These are phyloP conservation scores for Talaromyces sp. DNA, from an alignment of 2,329 filamentous ascomycete species.

Conservation along the genomic window DNA sequence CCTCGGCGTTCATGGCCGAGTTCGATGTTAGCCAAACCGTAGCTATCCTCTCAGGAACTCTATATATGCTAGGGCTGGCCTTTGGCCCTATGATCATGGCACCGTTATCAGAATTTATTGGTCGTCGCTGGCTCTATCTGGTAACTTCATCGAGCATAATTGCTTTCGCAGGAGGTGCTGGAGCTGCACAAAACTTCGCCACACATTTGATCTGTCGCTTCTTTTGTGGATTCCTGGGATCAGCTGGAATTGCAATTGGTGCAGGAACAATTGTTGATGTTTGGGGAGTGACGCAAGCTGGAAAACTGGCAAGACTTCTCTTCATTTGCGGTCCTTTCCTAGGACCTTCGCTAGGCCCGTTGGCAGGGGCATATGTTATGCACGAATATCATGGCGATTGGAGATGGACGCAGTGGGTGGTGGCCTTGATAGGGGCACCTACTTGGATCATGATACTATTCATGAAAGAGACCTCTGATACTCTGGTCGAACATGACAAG, in stretches of 20 bases:
- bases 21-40: slow-evolving; percentile 11
- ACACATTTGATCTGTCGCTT: slow-evolving; percentile 24
- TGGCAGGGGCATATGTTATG: slow-evolving; percentile 20
- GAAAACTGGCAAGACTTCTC: slow-evolving; percentile 13
- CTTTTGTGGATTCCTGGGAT: slow-evolving; percentile 25
- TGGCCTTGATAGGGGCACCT: slow-evolving; percentile 59
- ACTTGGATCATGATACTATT: slow-evolving; percentile 60
- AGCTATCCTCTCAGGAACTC: slow-evolving; percentile 10
- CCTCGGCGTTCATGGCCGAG: slow-evolving; percentile 22
- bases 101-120: slow-evolving; percentile 25
- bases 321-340: slow-evolving; percentile 59
- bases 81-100: slow-evolving; percentile 25
- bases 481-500: not conserved
- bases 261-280: slow-evolving; percentile 70
- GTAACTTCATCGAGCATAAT: slow-evolving; percentile 5
- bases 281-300: slow-evolving; percentile 49
- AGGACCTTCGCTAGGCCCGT: slow-evolving; percentile 48
- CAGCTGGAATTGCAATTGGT: slow-evolving; percentile 45
- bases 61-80: slow-evolving; percentile 12
- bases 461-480: slow-evolving; percentile 59
- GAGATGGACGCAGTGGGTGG: slow-evolving; percentile 70
- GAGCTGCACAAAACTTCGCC: slow-evolving; percentile 27
- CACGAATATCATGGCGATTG: slow-evolving; percentile 52
- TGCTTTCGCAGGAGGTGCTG: slow-evolving; percentile 12
- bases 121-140: slow-evolving; percentile 24